Conservation (phyloP, 2,329 filamentous ascomycete genomes). For the Ophiostoma himal-ulmi region DNA sequence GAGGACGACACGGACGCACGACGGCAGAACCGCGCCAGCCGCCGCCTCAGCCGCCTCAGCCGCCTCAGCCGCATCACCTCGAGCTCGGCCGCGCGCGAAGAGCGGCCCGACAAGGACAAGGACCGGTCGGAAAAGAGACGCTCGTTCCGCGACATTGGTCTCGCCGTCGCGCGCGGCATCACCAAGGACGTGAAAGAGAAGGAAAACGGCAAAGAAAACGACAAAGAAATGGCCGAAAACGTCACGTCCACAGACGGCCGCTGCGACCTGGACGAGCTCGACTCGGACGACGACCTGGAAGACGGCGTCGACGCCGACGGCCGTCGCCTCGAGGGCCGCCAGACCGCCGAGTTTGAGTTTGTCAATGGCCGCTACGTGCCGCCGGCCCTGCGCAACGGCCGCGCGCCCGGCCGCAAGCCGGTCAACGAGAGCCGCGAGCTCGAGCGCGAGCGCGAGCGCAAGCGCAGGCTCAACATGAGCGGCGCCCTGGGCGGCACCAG, state of each 20-base stretch:
- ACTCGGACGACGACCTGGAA: constrained; percentile 16
- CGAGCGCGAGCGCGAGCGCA: constrained; percentile 9
- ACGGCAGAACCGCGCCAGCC: constrained; percentile 14
- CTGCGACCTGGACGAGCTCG: constrained; percentile 22
- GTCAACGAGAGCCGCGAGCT: constrained; percentile 22
- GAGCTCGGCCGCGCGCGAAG: neutral
- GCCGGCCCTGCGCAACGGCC: constrained; percentile 25
- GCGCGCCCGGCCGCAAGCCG: constrained; percentile 23
- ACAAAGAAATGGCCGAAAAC: neutral
- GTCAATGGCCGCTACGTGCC: constrained; percentile 27
- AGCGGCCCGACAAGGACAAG: neutral
- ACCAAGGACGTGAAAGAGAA: neutral
- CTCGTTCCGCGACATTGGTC: neutral
- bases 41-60: neutral
- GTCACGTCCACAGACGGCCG: neutral
- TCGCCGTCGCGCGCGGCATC: neutral
- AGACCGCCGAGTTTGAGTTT: constrained; percentile 25
- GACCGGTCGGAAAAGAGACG: neutral
- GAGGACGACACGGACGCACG: neutral
- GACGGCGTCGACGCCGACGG: constrained; percentile 12
- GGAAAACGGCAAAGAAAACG: neutral
- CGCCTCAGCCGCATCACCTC: neutral
- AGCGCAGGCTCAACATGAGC: neutral
- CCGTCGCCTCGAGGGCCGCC: constrained; percentile 16
- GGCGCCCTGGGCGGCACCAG: neutral